These are phyloP conservation scores for Pestalotiopsis sp. DNA, from an alignment of 2,329 filamentous ascomycete species.

Conservation along the genomic window DNA sequence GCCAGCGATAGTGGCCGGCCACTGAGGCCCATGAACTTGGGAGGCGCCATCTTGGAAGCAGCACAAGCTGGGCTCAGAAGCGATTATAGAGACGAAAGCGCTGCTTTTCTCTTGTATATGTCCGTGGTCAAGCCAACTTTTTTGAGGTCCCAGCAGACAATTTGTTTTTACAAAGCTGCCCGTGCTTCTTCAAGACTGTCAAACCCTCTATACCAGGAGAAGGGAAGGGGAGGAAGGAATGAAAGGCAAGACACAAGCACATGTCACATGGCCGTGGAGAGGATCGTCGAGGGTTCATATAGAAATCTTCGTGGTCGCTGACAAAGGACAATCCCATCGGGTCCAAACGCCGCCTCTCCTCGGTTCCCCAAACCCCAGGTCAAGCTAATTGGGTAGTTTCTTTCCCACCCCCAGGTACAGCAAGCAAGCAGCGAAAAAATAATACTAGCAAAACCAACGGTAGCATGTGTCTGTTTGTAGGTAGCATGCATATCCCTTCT, in stretches of 20 bases:
- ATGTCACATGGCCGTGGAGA: conserved; percentile 1
- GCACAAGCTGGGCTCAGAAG: not conserved
- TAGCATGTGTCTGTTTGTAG: no score
- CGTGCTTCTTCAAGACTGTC: not conserved
- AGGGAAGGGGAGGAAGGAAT: not conserved
- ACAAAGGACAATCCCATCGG: not conserved
- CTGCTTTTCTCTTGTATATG: not conserved
- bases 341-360: not conserved
- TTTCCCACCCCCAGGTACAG: not conserved
- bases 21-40: conserved; percentile 59
- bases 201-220: not conserved
- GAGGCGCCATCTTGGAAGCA: conserved; percentile 48
- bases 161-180: not conserved
- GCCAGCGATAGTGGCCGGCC: conserved; percentile 58
- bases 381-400: not conserved
- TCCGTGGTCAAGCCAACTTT: not conserved
- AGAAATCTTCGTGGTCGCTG: not conserved
- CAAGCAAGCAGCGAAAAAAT: not conserved
- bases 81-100: no score
- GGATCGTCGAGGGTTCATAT: conserved; percentile 4
- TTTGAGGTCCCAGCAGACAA: not conserved
- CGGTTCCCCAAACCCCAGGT: conserved; percentile 1
- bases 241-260: not conserved
- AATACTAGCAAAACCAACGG: no score
- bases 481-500: conserved; percentile 3